phyloP scores from a whole-genome alignment of 805 yeast genomes.

The Candida andamanensis region DNA sequence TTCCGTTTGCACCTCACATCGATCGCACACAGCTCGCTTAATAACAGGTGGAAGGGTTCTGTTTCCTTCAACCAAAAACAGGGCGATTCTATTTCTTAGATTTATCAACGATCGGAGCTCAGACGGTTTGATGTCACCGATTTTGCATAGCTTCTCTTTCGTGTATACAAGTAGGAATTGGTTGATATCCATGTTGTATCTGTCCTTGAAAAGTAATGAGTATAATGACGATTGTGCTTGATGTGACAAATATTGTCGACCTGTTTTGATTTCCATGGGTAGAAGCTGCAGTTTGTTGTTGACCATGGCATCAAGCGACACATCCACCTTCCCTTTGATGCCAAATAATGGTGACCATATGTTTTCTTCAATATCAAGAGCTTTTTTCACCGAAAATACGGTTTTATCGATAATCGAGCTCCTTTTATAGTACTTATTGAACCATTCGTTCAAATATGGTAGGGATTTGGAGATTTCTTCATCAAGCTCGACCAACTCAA shows the following conservation, averaged over 20 bases:
- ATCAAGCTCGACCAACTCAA: conserved; percentile 35
- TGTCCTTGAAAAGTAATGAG: conserved; percentile 69
- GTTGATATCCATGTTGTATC: conserved; percentile 65
- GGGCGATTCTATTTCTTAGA: conserved; percentile 66
- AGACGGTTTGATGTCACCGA: conserved; percentile 45
- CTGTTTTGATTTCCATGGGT: conserved; percentile 91
- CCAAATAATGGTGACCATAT: conserved; percentile 92
- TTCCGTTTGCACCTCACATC: conserved; percentile 49
- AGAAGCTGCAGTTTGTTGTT: conserved; percentile 39
- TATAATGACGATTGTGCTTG: conserved; percentile 85
- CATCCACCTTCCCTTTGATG: conserved; percentile 84
- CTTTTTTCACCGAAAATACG: conserved; percentile 51
- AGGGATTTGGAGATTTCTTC: conserved; percentile 43
- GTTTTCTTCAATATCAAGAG: conserved; percentile 83
- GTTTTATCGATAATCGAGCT: conserved; percentile 25
- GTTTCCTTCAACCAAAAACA: conserved; percentile 46
- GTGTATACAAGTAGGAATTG: conserved; percentile 73
- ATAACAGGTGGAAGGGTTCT: conserved; percentile 51
- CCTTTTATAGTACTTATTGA: conserved; percentile 36
- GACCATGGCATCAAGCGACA: conserved; percentile 50
- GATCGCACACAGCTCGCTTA: conserved; percentile 51
- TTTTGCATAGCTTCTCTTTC: conserved; percentile 48
- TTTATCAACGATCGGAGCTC: conserved; percentile 68
- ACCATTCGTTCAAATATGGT: conserved; percentile 51
- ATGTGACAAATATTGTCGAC: conserved; percentile 61